Base-by-base conservation (phyloP, 805 yeast species). In the Blastobotrys chiropterorum region DNA sequence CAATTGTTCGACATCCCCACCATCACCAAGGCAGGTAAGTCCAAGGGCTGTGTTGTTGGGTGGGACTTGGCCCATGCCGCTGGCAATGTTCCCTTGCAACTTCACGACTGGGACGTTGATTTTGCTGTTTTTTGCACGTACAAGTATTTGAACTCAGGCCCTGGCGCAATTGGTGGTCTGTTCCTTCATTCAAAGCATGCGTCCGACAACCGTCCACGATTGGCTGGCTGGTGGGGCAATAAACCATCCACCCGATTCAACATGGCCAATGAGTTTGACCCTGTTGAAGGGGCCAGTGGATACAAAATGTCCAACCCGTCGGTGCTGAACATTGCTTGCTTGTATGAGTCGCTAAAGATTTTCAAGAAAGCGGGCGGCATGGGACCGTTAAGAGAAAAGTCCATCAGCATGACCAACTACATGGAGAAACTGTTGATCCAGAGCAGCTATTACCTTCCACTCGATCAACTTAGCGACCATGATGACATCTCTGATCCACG, bases 151-250 rank as follows among this genome's bases (percentile, higher is more conserved):
- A 92, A 92, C 65, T 67, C 95, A 2, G 98, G 98, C 0, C 97
- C 98, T 0, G 98, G 98, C 45, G 92, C 83, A 3, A 86, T 90
- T 57, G 96, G 90, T 3, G 96, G 97, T 1, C 75, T 88, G 19
- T 90, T 80, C 61, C 83, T 90, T 39, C 82, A 90, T 64, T 84
- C 81, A 56, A 75, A 67, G 55, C 60, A 61, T 8, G 61, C 62
- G 16, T 53, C 58, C 41, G 63, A 65, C 26, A 58, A 62, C 17
- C 59, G 74, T 39, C 86, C 96, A 1, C 73, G 97, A 54, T 71
- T 88, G 48, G 95, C 96, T 0, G 98, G 98, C 0, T 90, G 98
- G 98, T 90, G 97, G 97, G 97, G 97, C 1, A 90, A 89, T 63
- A 81, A 85, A 59, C 72, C 83, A 0, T 59, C 61, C 1, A 80